Evolutionary conservation across 352 stramenopile genomes (phyloP).

Genomic region (Globisporangium nagaii): DNA sequence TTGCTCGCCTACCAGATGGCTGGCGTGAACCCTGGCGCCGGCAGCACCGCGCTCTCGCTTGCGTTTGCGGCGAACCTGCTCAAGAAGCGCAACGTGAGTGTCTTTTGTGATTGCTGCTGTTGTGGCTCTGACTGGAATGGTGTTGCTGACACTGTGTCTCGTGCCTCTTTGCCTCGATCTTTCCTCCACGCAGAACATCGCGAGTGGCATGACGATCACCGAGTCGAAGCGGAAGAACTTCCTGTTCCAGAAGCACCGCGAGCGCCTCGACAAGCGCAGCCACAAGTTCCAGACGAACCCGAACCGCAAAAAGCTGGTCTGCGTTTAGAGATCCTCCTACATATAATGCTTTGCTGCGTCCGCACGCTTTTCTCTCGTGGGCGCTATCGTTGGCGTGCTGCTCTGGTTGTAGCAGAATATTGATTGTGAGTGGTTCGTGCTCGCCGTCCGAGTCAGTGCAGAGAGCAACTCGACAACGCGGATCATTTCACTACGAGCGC

Average conservation of each 20-base stretch:
- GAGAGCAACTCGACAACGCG: too few species aligned
- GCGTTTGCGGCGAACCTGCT: slow-evolving; percentile 80
- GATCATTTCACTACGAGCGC: too few species aligned
- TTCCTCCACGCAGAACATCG: slow-evolving; percentile 51
- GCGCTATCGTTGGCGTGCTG: too few species aligned
- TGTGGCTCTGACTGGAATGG: not conserved
- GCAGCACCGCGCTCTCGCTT: slow-evolving; percentile 65
- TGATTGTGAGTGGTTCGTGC: too few species aligned
- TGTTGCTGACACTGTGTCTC: not conserved
- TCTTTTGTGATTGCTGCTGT: not conserved
- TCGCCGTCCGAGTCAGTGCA: too few species aligned
- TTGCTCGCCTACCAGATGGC: slow-evolving; percentile 70
- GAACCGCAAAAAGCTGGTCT: slow-evolving; percentile 71
- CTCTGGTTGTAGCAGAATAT: too few species aligned
- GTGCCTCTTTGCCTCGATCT: slow-evolving; percentile 2
- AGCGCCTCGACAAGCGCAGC: slow-evolving; percentile 71
- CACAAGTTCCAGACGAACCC: slow-evolving; percentile 85
- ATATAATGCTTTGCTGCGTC: slow-evolving; percentile 2
- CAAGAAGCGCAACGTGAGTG: slow-evolving; percentile 63
- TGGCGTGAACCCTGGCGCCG: slow-evolving; percentile 48
- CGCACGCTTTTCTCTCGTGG: slow-evolving; percentile 1
- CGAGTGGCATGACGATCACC: slow-evolving; percentile 63
- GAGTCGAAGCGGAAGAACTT: slow-evolving; percentile 66
- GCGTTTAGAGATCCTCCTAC: slow-evolving; percentile 40
- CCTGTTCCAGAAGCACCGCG: slow-evolving; percentile 74